Evolutionary conservation across 768 basidiomycete species (phyloP).

Genomic region (Termitomyces sp.): DNA sequence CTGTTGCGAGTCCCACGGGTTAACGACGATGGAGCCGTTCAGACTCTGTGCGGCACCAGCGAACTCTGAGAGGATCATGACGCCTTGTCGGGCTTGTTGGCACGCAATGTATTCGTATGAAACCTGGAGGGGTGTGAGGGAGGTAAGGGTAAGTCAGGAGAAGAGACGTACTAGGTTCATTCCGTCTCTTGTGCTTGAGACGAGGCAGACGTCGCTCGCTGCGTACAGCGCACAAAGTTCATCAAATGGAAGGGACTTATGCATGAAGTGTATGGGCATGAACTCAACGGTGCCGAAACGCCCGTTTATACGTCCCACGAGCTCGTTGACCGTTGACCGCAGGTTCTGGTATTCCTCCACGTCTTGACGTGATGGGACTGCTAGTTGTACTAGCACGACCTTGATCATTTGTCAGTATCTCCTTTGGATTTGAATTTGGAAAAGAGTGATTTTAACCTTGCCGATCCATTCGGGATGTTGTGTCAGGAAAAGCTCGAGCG

Average conservation of each 20-base stretch:
- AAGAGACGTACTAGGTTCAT: constrained; percentile 88
- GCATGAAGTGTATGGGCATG: constrained; percentile 99
- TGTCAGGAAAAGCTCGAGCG: constrained; percentile 91
- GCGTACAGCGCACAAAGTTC: constrained; percentile 98
- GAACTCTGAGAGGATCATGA: constrained; percentile 98
- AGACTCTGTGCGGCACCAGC: constrained; percentile 95
- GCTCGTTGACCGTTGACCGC: constrained; percentile 91
- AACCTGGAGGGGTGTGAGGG: constrained; percentile 51
- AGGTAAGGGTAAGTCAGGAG: not conserved
- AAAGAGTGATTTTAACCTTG: constrained; percentile 46
- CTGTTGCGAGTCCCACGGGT: constrained; percentile 99
- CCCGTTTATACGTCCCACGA: constrained; percentile 97
- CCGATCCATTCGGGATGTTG: constrained; percentile 99
- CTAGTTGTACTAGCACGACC: constrained; percentile 95
- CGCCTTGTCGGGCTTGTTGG: constrained; percentile 88
- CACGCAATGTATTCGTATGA: constrained; percentile 98
- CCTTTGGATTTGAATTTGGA: not conserved
- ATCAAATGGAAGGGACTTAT: constrained; percentile 88
- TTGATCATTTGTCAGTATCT: constrained; percentile 21
- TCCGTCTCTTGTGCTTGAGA: constrained; percentile 92
- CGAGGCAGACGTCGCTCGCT: constrained; percentile 92
- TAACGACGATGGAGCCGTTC: constrained; percentile 95
- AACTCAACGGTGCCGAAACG: constrained; percentile 99
- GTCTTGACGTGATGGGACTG: constrained; percentile 95
- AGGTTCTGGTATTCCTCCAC: constrained; percentile 99